A percentile compares a stretch with the other conserved stretches of the same genome.
Evolutionary conservation across 805 yeast species (phyloP).

Genomic region (Sugiyamaella qingdaonensis): DNA sequence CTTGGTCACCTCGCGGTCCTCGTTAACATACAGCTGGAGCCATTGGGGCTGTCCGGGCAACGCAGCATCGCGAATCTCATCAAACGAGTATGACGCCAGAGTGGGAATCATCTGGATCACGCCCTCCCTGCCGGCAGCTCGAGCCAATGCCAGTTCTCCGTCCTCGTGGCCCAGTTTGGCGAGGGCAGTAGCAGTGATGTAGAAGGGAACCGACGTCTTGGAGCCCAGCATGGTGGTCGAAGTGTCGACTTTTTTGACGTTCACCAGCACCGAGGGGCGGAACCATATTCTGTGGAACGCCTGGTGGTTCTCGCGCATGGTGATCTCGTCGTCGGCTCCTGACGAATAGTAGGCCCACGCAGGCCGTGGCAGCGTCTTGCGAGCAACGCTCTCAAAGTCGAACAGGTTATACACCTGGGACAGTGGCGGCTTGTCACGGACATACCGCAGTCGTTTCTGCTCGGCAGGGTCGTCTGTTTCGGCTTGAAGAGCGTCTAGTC

Average conservation of each 20-base stretch:
- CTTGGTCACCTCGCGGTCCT: slow-evolving; percentile 62
- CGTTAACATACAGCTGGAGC: slow-evolving; percentile 83
- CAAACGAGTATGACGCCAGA: slow-evolving; percentile 80
- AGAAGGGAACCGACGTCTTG: slow-evolving; percentile 69
- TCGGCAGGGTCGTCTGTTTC: slow-evolving; percentile 42
- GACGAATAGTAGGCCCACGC: slow-evolving; percentile 94
- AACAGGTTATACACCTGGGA: slow-evolving; percentile 67
- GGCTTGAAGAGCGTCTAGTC: slow-evolving; percentile 28
- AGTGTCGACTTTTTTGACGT: slow-evolving; percentile 69
- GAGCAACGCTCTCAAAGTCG: slow-evolving; percentile 86
- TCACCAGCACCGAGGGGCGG: slow-evolving; percentile 76
- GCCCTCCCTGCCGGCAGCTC: slow-evolving; percentile 69
- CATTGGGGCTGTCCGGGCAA: slow-evolving; percentile 70
- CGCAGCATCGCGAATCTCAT: slow-evolving; percentile 75
- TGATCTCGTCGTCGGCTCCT: slow-evolving; percentile 90
- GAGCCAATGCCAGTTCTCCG: slow-evolving; percentile 83
- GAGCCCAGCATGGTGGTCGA: slow-evolving; percentile 74
- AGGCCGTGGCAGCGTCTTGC: slow-evolving; percentile 64
- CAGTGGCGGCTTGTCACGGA: slow-evolving; percentile 61
- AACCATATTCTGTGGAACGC: slow-evolving; percentile 87
- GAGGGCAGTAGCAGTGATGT: slow-evolving; percentile 86
- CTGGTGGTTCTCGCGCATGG: slow-evolving; percentile 83
- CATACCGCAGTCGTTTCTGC: slow-evolving; percentile 38
- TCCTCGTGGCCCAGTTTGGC: slow-evolving; percentile 91
- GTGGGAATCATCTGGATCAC: slow-evolving; percentile 91